phyloP scores from a whole-genome alignment of 2,329 filamentous ascomycete genomes.

The Alternaria novae-zelandiae region DNA sequence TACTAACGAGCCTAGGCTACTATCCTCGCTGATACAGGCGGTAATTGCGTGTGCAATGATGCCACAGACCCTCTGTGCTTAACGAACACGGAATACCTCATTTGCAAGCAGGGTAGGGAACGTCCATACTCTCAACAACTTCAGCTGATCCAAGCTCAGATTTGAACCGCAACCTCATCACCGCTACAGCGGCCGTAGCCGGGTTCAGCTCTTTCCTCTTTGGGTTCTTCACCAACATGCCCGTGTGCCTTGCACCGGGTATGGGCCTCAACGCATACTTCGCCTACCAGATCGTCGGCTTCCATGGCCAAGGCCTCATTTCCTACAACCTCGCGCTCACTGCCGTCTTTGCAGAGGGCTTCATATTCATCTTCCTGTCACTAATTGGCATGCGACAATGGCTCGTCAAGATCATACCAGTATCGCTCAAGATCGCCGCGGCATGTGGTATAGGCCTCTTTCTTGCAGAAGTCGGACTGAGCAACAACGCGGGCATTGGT shows the following conservation, averaged over 20 bases:
- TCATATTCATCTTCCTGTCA: slow-evolving; percentile 81
- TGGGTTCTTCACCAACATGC: slow-evolving; percentile 80
- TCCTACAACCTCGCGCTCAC: slow-evolving; percentile 79
- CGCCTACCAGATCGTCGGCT: slow-evolving; percentile 80
- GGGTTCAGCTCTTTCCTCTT: slow-evolving; percentile 79
- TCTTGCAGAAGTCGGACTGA: slow-evolving; percentile 75
- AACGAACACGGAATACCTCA: slow-evolving; percentile 63
- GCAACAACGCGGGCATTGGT: slow-evolving; percentile 82
- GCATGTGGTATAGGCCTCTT: slow-evolving; percentile 87
- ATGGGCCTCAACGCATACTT: slow-evolving; percentile 81
- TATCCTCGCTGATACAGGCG: slow-evolving; percentile 65
- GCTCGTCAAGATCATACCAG: slow-evolving; percentile 81
- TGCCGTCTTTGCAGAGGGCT: slow-evolving; percentile 86
- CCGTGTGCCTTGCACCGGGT: slow-evolving; percentile 48
- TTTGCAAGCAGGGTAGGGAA: slow-evolving; percentile 58
- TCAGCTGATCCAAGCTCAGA: slow-evolving; percentile 31
- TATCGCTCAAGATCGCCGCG: slow-evolving; percentile 84
- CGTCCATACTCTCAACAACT: neutral
- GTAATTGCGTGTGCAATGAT: slow-evolving; percentile 72
- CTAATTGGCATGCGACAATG: slow-evolving; percentile 84
- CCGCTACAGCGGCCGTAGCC: slow-evolving; percentile 81
- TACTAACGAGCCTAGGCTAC: slow-evolving; percentile 37
- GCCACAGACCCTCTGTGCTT: slow-evolving; percentile 60
- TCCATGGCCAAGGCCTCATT: slow-evolving; percentile 73
- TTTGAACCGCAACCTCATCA: slow-evolving; percentile 79